These are phyloP conservation scores for Nicotiana tabacum DNA, from an alignment of 257 asterid species.

Conservation along the genomic window DNA sequence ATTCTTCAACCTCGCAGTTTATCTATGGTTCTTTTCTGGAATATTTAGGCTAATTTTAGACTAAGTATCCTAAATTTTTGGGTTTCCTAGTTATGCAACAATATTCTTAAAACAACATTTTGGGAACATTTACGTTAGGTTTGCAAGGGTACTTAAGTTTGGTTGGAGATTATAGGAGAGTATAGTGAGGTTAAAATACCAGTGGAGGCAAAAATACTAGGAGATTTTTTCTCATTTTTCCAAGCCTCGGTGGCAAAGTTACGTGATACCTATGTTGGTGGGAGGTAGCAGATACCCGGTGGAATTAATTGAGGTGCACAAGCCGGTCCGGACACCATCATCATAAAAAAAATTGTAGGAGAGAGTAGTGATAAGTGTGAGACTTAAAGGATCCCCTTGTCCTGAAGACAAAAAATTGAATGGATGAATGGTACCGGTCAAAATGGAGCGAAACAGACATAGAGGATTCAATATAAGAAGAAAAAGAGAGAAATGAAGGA, in stretches of 20 bases:
- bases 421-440: neutral
- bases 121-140: neutral
- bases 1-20: neutral
- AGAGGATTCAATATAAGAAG: neutral
- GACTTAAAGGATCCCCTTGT: neutral
- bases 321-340: no score
- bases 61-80: neutral
- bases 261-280: no score
- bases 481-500: no score
- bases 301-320: no score
- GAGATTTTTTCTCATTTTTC: no score
- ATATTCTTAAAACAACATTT: neutral
- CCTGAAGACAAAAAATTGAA: neutral
- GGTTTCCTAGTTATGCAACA: neutral
- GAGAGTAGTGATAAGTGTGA: neutral
- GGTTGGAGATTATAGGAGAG: neutral
- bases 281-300: no score
- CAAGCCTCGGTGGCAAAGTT: no score
- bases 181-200: no score
- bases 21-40: neutral
- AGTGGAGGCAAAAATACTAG: no score
- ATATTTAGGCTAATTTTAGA: neutral
- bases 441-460: neutral
- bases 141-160: neutral
- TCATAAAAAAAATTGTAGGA: no score